Percentiles rank a stretch among this genome's conserved stretches.
phyloP scores from a whole-genome alignment of 1,139 yeast genomes.

The Nadsonia starkeyi-henricii region DNA sequence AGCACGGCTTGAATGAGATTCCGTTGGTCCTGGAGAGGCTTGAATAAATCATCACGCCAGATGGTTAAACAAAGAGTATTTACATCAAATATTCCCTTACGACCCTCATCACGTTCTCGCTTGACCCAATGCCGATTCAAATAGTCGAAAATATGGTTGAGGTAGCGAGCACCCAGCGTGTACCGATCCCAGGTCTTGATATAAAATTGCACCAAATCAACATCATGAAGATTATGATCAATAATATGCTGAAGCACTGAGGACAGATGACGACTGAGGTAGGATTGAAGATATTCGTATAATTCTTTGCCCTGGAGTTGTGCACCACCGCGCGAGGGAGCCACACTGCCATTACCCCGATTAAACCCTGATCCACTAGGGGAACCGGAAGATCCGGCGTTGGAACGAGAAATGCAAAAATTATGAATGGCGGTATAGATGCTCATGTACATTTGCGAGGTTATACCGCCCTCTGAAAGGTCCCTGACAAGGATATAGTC shows the following conservation, averaged over 20 bases:
- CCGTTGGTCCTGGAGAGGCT: conserved; percentile 36
- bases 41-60: conserved; percentile 80
- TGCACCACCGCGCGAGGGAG: conserved; percentile 22
- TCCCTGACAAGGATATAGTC: conserved; percentile 26
- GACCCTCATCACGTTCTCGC: conserved; percentile 92
- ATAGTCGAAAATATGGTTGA: conserved; percentile 89
- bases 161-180: conserved; percentile 80
- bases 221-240: conserved; percentile 26
- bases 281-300: conserved; percentile 55
- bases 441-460: conserved; percentile 9
- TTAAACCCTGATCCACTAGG: conserved; percentile 5
- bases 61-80: conserved; percentile 73
- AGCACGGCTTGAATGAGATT: conserved; percentile 55
- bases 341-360: conserved; percentile 5
- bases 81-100: conserved; percentile 80
- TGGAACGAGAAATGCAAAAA: conserved; percentile 77
- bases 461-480: conserved; percentile 22
- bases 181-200: conserved; percentile 81
- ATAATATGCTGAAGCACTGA: conserved; percentile 22
- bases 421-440: conserved; percentile 78
- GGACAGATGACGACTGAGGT: conserved; percentile 48
- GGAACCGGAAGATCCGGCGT: conserved; percentile 26
- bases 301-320: conserved; percentile 76
- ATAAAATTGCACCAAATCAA: conserved; percentile 69
- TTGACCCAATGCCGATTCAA: conserved; percentile 97